Base-by-base conservation (phyloP, 1,284 basidiomycete species). In the Apiotrichum akiyoshidainum region DNA sequence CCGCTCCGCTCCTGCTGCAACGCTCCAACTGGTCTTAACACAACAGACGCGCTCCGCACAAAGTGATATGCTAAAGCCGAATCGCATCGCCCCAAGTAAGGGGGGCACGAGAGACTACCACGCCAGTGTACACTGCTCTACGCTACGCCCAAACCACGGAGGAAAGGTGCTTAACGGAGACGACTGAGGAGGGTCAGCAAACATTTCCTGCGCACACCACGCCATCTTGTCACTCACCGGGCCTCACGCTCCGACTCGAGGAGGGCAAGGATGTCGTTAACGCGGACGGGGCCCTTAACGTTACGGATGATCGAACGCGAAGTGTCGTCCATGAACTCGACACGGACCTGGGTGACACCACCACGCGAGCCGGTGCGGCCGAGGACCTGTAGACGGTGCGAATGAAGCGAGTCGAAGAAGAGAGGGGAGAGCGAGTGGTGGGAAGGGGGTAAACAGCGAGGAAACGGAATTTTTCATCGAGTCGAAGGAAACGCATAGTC, bases 231-330 rank as follows among this genome's bases (percentile, higher is more conserved):
- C 12, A 87, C 92, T 73, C 74, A 97, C 94, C 96, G 92, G 77
- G 96, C 96, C 84, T 99, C 96, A 83, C 96, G 92, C 83, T 99
- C 96, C 80, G 89, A 91, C 85, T 99, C 96, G 78, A 99, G 85
- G 71, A 99, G 83, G 72, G 94, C 93, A 68, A 99, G 85, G 77
- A 99, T 98, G 81, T 99, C 96, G 80, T 94, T 86, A 81, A 92
- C 89, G 70, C 92, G 85, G 68, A 98, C 94, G 67, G 95, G 94
- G 31, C 96, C 96, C 83, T 99, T 99, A 74, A 99, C 96, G 84
- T 99, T 99, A 70, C 95, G 91, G 82, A 99, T 96, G 81, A 99
- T 96, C 68, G 90, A 89, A 73, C 96, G 90, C 71, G 87, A 87
- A 56, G 89, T 87, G 80, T 99, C 95, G 81, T 99, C 95, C 89